Evolutionary conservation across 768 basidiomycete genomes (phyloP).

Genomic region (Naematelia aurantialba): DNA sequence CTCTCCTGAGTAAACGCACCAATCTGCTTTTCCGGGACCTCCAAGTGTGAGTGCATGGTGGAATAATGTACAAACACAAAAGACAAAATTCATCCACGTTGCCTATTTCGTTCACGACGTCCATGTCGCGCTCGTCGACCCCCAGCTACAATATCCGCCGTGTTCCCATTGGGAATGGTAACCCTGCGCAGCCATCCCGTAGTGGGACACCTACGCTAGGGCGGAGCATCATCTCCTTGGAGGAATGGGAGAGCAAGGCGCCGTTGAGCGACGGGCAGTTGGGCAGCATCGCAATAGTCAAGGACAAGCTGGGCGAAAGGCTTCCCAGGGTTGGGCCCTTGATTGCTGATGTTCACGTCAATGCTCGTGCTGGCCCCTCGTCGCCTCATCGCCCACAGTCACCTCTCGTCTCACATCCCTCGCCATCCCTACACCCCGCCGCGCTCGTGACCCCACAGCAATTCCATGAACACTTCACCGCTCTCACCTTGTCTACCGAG

Average conservation of each 20-base stretch:
- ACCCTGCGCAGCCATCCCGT: background rate
- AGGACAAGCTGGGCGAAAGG: slow-evolving; percentile 60
- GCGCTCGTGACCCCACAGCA: slow-evolving; percentile 82
- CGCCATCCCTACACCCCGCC: slow-evolving; percentile 29
- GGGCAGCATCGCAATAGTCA: slow-evolving; percentile 63
- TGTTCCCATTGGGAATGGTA: background rate
- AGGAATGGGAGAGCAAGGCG: slow-evolving; percentile 87
- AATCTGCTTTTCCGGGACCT: slow-evolving; percentile 29
- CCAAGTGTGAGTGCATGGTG: slow-evolving; percentile 40
- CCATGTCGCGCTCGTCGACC: background rate
- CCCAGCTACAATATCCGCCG: background rate
- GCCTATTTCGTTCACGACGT: background rate
- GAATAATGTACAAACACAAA: background rate
- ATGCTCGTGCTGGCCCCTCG: slow-evolving; percentile 21
- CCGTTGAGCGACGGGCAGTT: slow-evolving; percentile 68
- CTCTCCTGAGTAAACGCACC: slow-evolving; percentile 20
- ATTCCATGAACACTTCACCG: slow-evolving; percentile 93
- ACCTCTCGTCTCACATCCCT: slow-evolving; percentile 13
- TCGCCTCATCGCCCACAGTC: slow-evolving; percentile 22
- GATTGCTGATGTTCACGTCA: background rate
- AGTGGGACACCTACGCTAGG: background rate
- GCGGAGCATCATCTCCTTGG: slow-evolving; percentile 53
- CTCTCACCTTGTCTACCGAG: slow-evolving; percentile 82
- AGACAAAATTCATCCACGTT: background rate
- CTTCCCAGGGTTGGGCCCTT: slow-evolving; percentile 64